Evolutionary conservation across 2,329 filamentous ascomycete genomes (phyloP).

Genomic region (Stagonosporopsis tanaceti): DNA sequence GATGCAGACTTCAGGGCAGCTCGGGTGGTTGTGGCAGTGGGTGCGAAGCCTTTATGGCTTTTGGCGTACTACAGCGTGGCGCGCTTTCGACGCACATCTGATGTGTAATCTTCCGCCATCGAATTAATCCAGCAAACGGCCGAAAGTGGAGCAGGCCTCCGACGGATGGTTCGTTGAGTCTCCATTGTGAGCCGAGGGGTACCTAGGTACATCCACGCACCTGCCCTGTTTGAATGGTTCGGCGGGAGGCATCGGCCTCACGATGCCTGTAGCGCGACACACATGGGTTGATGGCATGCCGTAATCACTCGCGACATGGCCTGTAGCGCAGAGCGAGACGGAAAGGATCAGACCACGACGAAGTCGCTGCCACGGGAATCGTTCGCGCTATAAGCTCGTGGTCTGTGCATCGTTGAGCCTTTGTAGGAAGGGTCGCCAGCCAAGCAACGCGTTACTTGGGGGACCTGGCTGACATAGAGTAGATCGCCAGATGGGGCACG

Average conservation of each 20-base stretch:
- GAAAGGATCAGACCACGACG: conserved; percentile 30
- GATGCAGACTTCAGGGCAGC: not conserved
- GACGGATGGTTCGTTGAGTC: conserved; percentile 27
- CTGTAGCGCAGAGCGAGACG: conserved; percentile 21
- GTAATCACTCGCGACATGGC: conserved; percentile 19
- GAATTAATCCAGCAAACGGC: conserved; percentile 24
- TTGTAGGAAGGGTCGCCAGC: conserved; percentile 17
- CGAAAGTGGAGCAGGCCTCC: conserved; percentile 34
- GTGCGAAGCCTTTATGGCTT: conserved; percentile 19
- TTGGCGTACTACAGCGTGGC: conserved; percentile 15
- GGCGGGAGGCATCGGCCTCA: conserved; percentile 26
- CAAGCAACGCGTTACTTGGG: conserved; percentile 9
- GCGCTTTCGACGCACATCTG: conserved; percentile 18
- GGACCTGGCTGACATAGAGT: conserved; percentile 6
- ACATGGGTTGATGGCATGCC: conserved; percentile 30
- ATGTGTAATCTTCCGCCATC: conserved; percentile 28
- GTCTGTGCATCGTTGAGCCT: conserved; percentile 38
- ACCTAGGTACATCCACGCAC: conserved; percentile 33
- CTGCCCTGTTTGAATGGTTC: conserved; percentile 35
- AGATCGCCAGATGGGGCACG: conserved; percentile 23
- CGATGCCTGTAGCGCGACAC: conserved; percentile 23
- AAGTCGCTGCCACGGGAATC: conserved; percentile 36
- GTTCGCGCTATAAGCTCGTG: conserved; percentile 42
- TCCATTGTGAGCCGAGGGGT: conserved; percentile 27
- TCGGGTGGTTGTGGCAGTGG: conserved; percentile 18